Conservation (phyloP, 164 flowering plant species). For the Euptelea pleiosperma region DNA sequence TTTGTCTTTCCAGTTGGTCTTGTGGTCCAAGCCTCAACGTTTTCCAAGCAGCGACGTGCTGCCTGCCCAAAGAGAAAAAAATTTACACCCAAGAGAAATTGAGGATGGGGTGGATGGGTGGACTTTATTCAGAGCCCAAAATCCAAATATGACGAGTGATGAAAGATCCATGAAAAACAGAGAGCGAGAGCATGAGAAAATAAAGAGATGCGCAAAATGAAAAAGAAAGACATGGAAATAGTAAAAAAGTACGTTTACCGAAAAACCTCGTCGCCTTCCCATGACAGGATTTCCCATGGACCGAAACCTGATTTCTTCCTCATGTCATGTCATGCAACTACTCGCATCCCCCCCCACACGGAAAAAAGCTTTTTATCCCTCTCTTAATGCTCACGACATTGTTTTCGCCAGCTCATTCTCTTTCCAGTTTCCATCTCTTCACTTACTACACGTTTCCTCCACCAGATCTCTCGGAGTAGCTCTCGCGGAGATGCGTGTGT, state of each 20-base stretch:
- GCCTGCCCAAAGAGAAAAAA: too few relatives aligned
- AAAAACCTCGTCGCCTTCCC: slow-evolving; percentile 28
- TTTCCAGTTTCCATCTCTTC: neutral
- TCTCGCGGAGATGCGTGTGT: slow-evolving; percentile 11
- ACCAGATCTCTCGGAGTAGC: slow-evolving; percentile 15
- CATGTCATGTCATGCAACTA: slow-evolving; percentile 30
- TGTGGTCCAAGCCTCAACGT: too few relatives aligned
- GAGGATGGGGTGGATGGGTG: too few relatives aligned
- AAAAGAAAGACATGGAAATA: slow-evolving; percentile 5
- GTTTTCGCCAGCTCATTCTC: too few relatives aligned
- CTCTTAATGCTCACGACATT: too few relatives aligned
- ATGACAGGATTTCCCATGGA: slow-evolving; percentile 16
- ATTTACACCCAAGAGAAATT: too few relatives aligned
- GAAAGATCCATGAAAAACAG: neutral
- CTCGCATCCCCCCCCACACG: neutral
- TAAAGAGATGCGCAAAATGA: slow-evolving; percentile 2
- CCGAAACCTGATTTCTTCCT: slow-evolving; percentile 9
- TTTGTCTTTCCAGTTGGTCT: too few relatives aligned
- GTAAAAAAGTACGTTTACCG: slow-evolving; percentile 15
- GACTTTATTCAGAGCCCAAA: too few relatives aligned
- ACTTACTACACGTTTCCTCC: slow-evolving; percentile 10
- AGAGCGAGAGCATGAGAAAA: neutral
- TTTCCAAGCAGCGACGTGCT: too few relatives aligned
- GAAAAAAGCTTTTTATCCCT: too few relatives aligned
- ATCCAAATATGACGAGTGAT: slow-evolving; percentile 18